Conservation (phyloP, 2,329 filamentous ascomycete species). For the Hypoxylon sp. region DNA sequence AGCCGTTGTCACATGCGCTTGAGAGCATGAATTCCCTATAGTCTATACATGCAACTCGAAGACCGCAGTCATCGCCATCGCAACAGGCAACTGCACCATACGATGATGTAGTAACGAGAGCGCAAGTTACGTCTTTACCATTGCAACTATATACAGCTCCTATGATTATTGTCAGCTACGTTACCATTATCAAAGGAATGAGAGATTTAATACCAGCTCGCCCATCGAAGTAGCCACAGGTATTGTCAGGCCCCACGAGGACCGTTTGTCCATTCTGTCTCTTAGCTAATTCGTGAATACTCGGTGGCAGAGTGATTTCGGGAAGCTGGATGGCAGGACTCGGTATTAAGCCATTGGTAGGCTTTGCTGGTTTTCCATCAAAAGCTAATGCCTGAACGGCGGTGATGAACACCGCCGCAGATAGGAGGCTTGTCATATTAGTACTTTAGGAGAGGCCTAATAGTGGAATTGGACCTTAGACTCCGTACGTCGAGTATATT, state of each 20-base stretch:
- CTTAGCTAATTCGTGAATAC: conserved; percentile 54
- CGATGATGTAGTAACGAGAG: conserved; percentile 56
- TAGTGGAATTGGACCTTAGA: neutral
- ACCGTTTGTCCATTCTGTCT: conserved; percentile 56
- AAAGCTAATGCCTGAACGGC: conserved; percentile 56
- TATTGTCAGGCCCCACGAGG: conserved; percentile 65
- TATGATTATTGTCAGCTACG: conserved; percentile 39
- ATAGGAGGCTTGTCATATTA: conserved; percentile 50
- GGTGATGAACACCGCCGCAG: conserved; percentile 53
- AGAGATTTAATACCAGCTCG: conserved; percentile 52
- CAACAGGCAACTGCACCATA: conserved; percentile 63
- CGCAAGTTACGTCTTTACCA: conserved; percentile 54
- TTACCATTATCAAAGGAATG: neutral
- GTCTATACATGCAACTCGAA: conserved; percentile 59
- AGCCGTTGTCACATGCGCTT: conserved; percentile 59
- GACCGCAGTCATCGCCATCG: conserved; percentile 54
- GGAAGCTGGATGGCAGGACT: conserved; percentile 57
- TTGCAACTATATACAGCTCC: conserved; percentile 60
- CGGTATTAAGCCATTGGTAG: conserved; percentile 55
- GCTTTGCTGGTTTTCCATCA: conserved; percentile 52
- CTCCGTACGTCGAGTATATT: conserved; percentile 30
- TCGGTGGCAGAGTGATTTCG: conserved; percentile 60
- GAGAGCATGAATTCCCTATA: conserved; percentile 54
- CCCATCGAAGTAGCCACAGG: conserved; percentile 65
- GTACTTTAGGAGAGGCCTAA: conserved; percentile 9